Base-by-base conservation (phyloP, 2,329 filamentous ascomycete species). In the Sporothrix mexicana region DNA sequence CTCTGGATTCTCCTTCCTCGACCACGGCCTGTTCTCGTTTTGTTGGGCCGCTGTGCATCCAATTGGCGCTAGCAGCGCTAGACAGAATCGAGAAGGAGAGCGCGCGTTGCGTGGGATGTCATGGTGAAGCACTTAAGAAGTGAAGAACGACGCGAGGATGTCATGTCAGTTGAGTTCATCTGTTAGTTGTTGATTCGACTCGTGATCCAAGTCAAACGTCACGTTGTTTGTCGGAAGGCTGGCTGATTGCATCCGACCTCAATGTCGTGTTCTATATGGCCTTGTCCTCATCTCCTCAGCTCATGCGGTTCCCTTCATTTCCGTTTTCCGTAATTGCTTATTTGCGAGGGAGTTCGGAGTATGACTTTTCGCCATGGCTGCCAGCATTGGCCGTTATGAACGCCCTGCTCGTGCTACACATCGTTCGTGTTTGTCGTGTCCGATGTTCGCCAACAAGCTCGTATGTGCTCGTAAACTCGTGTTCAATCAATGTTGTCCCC, bases 51-150 rank as follows among this genome's bases (percentile, higher is more conserved):
- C 23, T 17, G 47, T 53, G 47, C 64, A 47, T 51, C 59, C 55
- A 49, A 49, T 23, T 36, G 30, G 30, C 30, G 30, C 30, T 36
- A 36, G 30, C 30, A 36, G 15, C 69, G 57, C 69, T 71, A 71
- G 69, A 64, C 57, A 62, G 45, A 53, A 64, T 53, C 43, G 57
- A 71, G 57, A 64, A 62, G 45, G 57, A 41, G 69, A 71, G 57
- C 41, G 8, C 47, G 47, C 62, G 62, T 2, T 17, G 61, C n/a
- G n/a, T 20, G 17, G 36, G 59, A 66, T 66, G 41, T 36, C 30
- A 36, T 36, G 30, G 30, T 36, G 30, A 36, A 36, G n/a, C n/a
- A n/a, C n/a, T n/a, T n/a, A n/a, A n/a, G 30, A 36, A 36, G 30
- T 36, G 30, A 36, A 36, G 30, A 5, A 36, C 30, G 30, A 36